Evolutionary conservation across 345 rosid species (phyloP), one percentile per base, ranked within the genome.

Genomic region (Linum trigynum): DNA sequence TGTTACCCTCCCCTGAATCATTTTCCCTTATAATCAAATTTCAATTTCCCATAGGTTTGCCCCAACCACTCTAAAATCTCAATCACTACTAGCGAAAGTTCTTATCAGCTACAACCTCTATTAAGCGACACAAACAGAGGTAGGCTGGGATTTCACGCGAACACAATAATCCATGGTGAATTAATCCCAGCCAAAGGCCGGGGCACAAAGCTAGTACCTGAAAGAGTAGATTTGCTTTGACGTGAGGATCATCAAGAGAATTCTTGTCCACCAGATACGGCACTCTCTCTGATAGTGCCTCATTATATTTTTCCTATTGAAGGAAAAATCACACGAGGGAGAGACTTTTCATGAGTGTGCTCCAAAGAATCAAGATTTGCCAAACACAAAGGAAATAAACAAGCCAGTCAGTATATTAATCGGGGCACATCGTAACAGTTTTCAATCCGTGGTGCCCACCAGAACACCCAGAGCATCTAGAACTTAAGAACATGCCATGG

Each of bases 241-340:
- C 82, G 76, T 90, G 98, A 64, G 97, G 97, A 84, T 90, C 97
- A 79, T 92, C 98, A 3, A 92, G 81, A 58, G 77, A 85, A 75
- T 80, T 84, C 72, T 79, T 79, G 71, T 92, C 98, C 76, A 92
- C 92, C 41, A 60, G 74, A 67, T 79, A 84, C 57, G 86, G 80
- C 55, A 90, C 98, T 79, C 78, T 82, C 76, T 80, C 78, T 53
- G 90, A 84, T 71, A 92, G 72, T 38, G 76, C 86, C 80, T 84
- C 88, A 75, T 92, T 92, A 72, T 83, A 79, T 63, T 81, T 83
- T 82, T 92, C 98, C 98, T 92, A 35, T 51, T 8, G 41, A 59
- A 64, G 37, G 14, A 65, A 5, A n/a, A 15, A 61, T 39, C 15
- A 39, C 16, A 15, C 43, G 32, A 23, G 32, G 32, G 32, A 23